Evolutionary conservation across 2,329 filamentous ascomycete genomes (phyloP).

Genomic region (Parafenestella ontariensis): DNA sequence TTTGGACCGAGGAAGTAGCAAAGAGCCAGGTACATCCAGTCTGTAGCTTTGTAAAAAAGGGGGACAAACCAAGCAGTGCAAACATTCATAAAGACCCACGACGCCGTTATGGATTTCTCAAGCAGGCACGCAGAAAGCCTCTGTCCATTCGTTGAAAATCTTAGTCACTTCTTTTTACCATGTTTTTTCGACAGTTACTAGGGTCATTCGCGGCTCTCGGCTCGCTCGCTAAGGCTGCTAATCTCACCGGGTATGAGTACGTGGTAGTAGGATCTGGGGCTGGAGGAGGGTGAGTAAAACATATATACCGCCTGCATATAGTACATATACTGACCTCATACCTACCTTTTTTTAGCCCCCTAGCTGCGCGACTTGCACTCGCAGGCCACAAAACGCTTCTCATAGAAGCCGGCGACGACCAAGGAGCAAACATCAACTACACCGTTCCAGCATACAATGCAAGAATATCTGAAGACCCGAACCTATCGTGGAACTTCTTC

Average conservation of each 20-base stretch:
- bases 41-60: conserved; percentile 3
- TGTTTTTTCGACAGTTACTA: conserved; percentile 32
- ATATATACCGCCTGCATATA: background rate
- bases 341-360: too few relatives aligned
- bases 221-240: conserved; percentile 33
- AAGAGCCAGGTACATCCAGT: background rate
- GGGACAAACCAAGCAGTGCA: background rate
- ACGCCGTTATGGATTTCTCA: conserved; percentile 1
- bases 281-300: conserved; percentile 31
- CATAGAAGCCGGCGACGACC: conserved; percentile 67
- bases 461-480: conserved; percentile 62
- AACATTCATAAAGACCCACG: conserved; percentile 12
- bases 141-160: conserved; percentile 19
- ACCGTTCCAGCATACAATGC: conserved; percentile 63
- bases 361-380: conserved; percentile 63
- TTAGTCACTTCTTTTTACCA: conserved; percentile 19
- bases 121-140: conserved; percentile 21
- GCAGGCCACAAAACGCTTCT: conserved; percentile 67
- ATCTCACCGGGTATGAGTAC: conserved; percentile 62
- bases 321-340: background rate
- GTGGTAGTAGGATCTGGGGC: conserved; percentile 64
- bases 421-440: conserved; percentile 59
- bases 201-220: conserved; percentile 26
- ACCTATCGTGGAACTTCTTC: conserved; percentile 68
- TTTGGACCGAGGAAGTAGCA: conserved; percentile 1